Percentiles rank a stretch among this genome's conserved stretches.
These are phyloP conservation scores for Herpotrichia juniperi DNA, from an alignment of 2,329 filamentous ascomycete genomes.

Conservation along the genomic window DNA sequence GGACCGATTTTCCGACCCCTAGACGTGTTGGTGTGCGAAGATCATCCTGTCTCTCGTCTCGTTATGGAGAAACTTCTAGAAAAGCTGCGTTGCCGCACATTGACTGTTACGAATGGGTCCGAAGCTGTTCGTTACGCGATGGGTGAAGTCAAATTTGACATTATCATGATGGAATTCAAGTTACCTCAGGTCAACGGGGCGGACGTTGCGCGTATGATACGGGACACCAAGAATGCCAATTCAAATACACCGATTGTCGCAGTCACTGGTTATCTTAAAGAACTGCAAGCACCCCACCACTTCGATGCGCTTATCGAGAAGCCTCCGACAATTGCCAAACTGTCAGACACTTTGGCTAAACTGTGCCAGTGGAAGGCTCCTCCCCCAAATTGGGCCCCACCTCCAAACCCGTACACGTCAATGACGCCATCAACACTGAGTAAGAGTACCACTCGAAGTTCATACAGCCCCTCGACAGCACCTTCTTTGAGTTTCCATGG, in stretches of 20 bases:
- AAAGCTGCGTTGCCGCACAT: conserved; percentile 91
- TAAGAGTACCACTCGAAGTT: conserved; percentile 66
- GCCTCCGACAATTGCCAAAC: conserved; percentile 88
- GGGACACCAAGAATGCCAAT: conserved; percentile 95
- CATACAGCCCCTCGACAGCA: conserved; percentile 80
- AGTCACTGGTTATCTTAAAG: conserved; percentile 97
- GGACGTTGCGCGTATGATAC: conserved; percentile 96
- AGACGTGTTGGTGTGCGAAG: conserved; percentile 95
- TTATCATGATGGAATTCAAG: conserved; percentile 98
- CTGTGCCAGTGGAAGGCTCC: conserved; percentile 94
- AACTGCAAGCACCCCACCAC: conserved; percentile 91
- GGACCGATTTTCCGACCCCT: conserved; percentile 87
- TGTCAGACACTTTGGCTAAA: conserved; percentile 84
- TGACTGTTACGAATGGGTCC: conserved; percentile 86
- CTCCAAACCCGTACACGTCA: conserved; percentile 36
- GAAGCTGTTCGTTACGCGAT: conserved; percentile 93
- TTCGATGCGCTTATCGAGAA: conserved; percentile 97
- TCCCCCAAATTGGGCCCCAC: conserved; percentile 61
- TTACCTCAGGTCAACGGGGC: conserved; percentile 93
- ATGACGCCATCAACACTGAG: conserved; percentile 68
- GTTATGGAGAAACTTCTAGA: conserved; percentile 99
- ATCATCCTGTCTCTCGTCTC: conserved; percentile 93
- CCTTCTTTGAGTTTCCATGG: conserved; percentile 78
- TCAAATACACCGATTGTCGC: conserved; percentile 93
- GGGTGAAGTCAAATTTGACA: conserved; percentile 97